phyloP scores from a whole-genome alignment of 1,284 basidiomycete species.

The Omphalotus olearius region DNA sequence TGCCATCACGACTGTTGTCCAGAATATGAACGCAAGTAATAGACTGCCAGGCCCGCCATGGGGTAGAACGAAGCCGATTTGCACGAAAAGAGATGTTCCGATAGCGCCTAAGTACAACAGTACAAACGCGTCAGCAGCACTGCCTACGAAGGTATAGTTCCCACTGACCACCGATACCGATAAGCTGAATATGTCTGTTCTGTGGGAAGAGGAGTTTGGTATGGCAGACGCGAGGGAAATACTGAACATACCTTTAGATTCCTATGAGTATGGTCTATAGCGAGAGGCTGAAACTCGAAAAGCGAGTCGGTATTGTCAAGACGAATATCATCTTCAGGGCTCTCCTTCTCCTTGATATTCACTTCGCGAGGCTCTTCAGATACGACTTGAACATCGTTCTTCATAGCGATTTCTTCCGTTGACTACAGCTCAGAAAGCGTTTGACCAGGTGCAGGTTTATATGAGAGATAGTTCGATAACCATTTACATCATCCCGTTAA shows the following conservation, averaged over 20 bases:
- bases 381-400: too few species aligned
- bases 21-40: conserved; percentile 40
- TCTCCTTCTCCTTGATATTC: too few species aligned
- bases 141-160: conserved; percentile 1
- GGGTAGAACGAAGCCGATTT: conserved; percentile 37
- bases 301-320: too few species aligned
- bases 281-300: not conserved
- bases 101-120: conserved; percentile 32
- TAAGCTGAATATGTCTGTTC: conserved; percentile 45
- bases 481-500: too few species aligned
- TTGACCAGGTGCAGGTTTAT: too few species aligned
- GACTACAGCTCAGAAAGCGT: too few species aligned
- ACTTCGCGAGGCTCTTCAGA: too few species aligned
- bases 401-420: too few species aligned
- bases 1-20: conserved; percentile 41
- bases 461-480: too few species aligned
- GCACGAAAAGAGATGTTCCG: conserved; percentile 43
- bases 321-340: too few species aligned
- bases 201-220: conserved; percentile 14
- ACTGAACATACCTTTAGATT: conserved; percentile 1
- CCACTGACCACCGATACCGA: conserved; percentile 37
- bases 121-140: not conserved
- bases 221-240: not conserved
- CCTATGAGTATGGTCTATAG: not conserved
- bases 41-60: conserved; percentile 43